Base-by-base conservation (phyloP, 345 rosid genomes). In the Citrus medica region DNA sequence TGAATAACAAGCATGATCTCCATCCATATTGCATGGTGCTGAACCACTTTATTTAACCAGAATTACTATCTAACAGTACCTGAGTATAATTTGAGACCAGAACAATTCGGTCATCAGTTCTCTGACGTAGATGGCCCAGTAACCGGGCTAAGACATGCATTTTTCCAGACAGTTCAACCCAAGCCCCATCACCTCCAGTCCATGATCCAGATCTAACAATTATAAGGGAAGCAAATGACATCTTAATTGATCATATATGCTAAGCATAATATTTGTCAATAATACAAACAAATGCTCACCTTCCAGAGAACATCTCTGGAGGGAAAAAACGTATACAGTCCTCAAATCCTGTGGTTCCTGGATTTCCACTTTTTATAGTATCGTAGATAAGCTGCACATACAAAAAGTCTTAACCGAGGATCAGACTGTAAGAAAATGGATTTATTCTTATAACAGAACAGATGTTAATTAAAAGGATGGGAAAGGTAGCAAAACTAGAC, bases 91-190 rank as follows among this genome's bases (percentile, higher is more conserved):
- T 96, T 80, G 99, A 96, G 79, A 96, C 99, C 71, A 96, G 94
- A 75, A 96, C 97, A 73, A 96, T 96, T 69, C 99, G 92, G 80
- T 96, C 98, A 87, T 92, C 89, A 59, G 98, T 96, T 84, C 81
- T 87, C 69, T 85, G 89, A 67, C 92, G 94, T 78, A 96, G 89
- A 86, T 91, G 95, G 46, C 92, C 93, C 81, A 96, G 86, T 67
- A 96, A 83, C 80, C 97, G 90, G 64, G 98, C 94, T 85, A 96
- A 86, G 77, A 96, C 95, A 85, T 90, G 98, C 99, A 96, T 94
- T 92, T 96, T 94, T 75, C 99, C 97, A 24, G 99, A 96, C 55
- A 96, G 93, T 82, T 94, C 99, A 79, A 96, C 93, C 99, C 99
- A 95, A 59, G 97, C 88, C 76, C 98, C 99, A 84, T 89, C 88